Percentiles rank a stretch among this genome's conserved stretches.
These are phyloP conservation scores for Lasiosphaeria hispida DNA, from an alignment of 495 filamentous ascomycete species.

Conservation along the genomic window DNA sequence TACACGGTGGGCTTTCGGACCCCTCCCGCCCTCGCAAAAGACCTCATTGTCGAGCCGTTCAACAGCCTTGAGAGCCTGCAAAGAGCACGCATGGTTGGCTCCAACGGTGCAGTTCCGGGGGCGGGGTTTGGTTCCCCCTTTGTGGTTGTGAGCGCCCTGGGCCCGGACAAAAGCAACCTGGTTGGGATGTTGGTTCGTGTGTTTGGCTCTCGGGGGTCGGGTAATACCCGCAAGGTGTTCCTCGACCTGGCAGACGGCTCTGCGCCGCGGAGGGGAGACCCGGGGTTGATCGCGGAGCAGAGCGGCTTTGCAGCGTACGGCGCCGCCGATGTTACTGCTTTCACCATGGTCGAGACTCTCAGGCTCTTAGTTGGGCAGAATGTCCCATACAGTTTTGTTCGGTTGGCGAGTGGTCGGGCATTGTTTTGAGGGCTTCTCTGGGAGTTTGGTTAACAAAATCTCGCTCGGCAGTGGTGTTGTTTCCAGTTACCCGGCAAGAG, in stretches of 20 bases:
- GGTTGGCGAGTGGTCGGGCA: conserved; percentile 68
- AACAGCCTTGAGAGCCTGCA: conserved; percentile 77
- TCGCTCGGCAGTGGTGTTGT: background rate
- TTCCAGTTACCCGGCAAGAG: background rate
- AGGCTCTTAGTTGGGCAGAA: conserved; percentile 78
- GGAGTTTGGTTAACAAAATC: background rate
- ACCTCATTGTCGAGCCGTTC: conserved; percentile 64
- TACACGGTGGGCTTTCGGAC: conserved; percentile 82
- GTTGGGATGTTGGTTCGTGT: conserved; percentile 77
- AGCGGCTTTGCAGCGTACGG: conserved; percentile 78
- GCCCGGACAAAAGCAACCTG: conserved; percentile 72
- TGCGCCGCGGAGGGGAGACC: conserved; percentile 59
- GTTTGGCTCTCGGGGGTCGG: conserved; percentile 51
- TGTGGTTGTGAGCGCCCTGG: conserved; percentile 73
- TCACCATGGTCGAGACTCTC: conserved; percentile 77
- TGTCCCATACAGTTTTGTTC: conserved; percentile 81
- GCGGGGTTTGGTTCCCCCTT: conserved; percentile 60
- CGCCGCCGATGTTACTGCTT: conserved; percentile 72
- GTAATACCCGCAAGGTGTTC: conserved; percentile 70
- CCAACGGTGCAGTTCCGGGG: conserved; percentile 27
- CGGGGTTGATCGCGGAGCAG: conserved; percentile 62
- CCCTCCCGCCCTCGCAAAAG: conserved; percentile 57
- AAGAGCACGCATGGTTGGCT: conserved; percentile 49
- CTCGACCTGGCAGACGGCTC: conserved; percentile 72
- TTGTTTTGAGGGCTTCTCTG: too few relatives aligned